A percentile compares a stretch with the other conserved stretches of the same genome.
phyloP scores from a whole-genome alignment of 208 protist species.

The Angomonas ambiguus region DNA sequence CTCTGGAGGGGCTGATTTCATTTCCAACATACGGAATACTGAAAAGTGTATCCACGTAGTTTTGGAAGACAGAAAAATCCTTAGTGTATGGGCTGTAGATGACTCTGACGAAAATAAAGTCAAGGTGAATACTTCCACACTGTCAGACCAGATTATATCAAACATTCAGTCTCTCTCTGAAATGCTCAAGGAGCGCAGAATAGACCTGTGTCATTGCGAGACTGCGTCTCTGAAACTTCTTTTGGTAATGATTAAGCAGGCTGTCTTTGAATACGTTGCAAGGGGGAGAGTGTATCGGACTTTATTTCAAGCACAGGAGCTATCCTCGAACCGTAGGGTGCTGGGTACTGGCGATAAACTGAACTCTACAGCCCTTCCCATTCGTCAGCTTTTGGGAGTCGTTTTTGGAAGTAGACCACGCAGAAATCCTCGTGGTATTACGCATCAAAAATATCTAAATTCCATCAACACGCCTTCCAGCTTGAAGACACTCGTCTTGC shows the following conservation, averaged over 20 bases:
- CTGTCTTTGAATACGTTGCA: slow-evolving; percentile 63
- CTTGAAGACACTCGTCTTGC: slow-evolving; percentile 6
- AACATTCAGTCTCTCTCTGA: too few relatives aligned
- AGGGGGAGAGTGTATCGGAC: slow-evolving; percentile 51
- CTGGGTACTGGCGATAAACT: slow-evolving; percentile 5
- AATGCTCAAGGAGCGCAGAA: too few relatives aligned
- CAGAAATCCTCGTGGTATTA: not conserved
- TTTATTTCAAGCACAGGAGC: slow-evolving; percentile 49
- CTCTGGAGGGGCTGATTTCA: too few relatives aligned
- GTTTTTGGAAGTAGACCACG: not conserved
- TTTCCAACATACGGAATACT: slow-evolving; percentile 14
- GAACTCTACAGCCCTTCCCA: not conserved
- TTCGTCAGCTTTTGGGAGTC: not conserved
- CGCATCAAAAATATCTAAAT: not conserved
- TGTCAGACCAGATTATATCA: too few relatives aligned
- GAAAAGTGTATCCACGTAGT: too few relatives aligned
- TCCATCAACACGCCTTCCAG: not conserved
- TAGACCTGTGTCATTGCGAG: too few relatives aligned
- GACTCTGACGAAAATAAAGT: too few relatives aligned
- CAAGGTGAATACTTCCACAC: too few relatives aligned
- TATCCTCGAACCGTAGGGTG: slow-evolving; percentile 25
- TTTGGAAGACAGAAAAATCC: too few relatives aligned
- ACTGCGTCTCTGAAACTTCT: slow-evolving; percentile 35
- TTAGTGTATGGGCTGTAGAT: too few relatives aligned
- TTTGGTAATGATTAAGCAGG: slow-evolving; percentile 40